Conservation (phyloP, 345 rosid genomes). For the Adansonia digitata region DNA sequence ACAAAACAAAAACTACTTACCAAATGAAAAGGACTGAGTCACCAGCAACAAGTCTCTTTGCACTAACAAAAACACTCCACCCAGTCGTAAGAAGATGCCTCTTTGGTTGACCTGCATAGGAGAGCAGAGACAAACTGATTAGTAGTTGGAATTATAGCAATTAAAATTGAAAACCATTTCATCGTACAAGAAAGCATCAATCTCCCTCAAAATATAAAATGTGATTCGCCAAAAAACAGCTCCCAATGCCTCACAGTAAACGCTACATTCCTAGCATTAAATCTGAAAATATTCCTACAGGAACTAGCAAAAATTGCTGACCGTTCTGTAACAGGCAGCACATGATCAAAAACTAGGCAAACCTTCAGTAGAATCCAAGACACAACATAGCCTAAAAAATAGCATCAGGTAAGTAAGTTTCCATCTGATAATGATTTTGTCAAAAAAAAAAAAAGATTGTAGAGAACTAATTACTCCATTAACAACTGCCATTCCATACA, state of each 20-base stretch:
- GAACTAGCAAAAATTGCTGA: neutral
- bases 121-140: constrained; percentile 13
- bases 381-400: neutral
- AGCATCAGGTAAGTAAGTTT: neutral
- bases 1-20: constrained; percentile 29
- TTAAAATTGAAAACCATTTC: neutral
- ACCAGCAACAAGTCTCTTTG: constrained; percentile 86
- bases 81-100: constrained; percentile 96
- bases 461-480: neutral
- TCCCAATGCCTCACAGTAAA: neutral
- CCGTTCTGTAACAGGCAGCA: neutral
- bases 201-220: neutral
- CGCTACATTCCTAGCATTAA: neutral
- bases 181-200: neutral
- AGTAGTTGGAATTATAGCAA: neutral
- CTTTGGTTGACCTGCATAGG: constrained; percentile 84
- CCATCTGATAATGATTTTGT: neutral
- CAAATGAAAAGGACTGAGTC: constrained; percentile 91
- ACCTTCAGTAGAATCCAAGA: neutral
- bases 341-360: neutral
- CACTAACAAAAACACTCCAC: constrained; percentile 92
- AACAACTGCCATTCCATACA: neutral
- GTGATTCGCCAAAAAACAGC: neutral
- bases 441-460: neutral
- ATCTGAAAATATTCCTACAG: neutral